These are phyloP conservation scores for Saccharomycopsis oosterbeekiorum DNA, from an alignment of 805 yeast genomes.

Conservation along the genomic window DNA sequence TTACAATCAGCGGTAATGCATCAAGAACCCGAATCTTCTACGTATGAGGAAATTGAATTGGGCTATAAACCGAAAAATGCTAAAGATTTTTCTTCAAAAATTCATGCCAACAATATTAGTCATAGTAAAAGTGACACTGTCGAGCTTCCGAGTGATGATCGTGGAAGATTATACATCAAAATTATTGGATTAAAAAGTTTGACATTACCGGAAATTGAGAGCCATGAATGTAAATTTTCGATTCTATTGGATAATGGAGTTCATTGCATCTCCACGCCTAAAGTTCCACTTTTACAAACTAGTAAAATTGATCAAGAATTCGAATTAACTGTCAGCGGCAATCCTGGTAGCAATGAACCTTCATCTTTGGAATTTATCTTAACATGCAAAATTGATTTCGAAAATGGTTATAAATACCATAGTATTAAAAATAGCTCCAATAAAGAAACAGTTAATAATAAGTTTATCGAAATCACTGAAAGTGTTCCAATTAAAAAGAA, in stretches of 20 bases:
- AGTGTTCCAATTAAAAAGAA: conserved; percentile 38
- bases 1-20: neutral
- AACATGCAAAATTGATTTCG: conserved; percentile 60
- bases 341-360: neutral
- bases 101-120: neutral
- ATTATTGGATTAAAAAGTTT: conserved; percentile 39
- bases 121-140: neutral
- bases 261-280: conserved; percentile 63
- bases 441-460: conserved; percentile 25
- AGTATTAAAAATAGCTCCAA: neutral
- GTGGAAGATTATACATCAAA: conserved; percentile 35
- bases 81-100: neutral
- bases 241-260: conserved; percentile 66
- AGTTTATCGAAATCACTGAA: conserved; percentile 51
- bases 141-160: conserved; percentile 32
- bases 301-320: conserved; percentile 59
- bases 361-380: conserved; percentile 46
- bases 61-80: no score
- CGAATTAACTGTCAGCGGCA: conserved; percentile 55
- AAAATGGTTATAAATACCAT: conserved; percentile 25
- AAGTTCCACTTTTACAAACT: conserved; percentile 26
- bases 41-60: neutral
- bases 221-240: conserved; percentile 37
- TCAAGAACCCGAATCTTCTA: neutral
- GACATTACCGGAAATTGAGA: conserved; percentile 33